Percentiles rank a stretch among this genome's conserved stretches.
phyloP scores from a whole-genome alignment of 2,329 filamentous ascomycete species.

The Didymella arachidicola region DNA sequence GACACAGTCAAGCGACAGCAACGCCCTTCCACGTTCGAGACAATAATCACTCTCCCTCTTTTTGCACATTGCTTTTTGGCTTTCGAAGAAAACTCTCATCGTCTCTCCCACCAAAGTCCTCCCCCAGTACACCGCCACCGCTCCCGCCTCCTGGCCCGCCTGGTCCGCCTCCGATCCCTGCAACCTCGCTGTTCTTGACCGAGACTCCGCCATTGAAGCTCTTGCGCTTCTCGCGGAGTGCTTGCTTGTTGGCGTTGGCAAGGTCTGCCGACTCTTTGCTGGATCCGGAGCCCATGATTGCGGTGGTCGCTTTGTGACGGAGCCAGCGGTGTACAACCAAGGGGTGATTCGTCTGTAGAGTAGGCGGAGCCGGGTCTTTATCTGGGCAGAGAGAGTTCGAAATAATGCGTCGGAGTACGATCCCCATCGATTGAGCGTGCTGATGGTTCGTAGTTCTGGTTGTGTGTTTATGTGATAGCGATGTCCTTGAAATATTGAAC shows the following conservation, averaged over 20 bases:
- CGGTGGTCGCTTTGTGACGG: background rate
- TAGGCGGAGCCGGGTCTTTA: too few relatives aligned
- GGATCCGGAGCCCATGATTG: background rate
- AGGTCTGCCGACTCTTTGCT: background rate
- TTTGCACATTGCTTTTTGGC: background rate
- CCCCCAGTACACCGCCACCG: conserved; percentile 1
- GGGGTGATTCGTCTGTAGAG: too few relatives aligned
- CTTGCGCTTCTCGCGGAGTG: conserved; percentile 4
- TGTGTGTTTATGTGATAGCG: background rate
- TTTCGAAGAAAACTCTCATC: background rate
- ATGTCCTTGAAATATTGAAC: too few relatives aligned
- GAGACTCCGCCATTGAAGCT: conserved; percentile 11
- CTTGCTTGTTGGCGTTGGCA: background rate
- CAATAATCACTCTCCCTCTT: too few relatives aligned
- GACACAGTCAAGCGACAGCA: background rate
- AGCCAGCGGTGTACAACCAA: background rate
- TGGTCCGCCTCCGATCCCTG: conserved; percentile 7
- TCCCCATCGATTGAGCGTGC: background rate
- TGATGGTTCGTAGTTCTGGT: background rate
- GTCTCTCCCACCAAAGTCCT: conserved; percentile 4
- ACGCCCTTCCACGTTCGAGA: background rate
- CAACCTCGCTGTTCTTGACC: conserved; percentile 1
- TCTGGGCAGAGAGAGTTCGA: too few relatives aligned
- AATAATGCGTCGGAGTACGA: background rate
- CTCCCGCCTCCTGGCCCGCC: conserved; percentile 1